Evolutionary conservation across 2,329 filamentous ascomycete species (phyloP), one percentile per base, ranked within the genome.

Genomic region (Aphanocladium album): DNA sequence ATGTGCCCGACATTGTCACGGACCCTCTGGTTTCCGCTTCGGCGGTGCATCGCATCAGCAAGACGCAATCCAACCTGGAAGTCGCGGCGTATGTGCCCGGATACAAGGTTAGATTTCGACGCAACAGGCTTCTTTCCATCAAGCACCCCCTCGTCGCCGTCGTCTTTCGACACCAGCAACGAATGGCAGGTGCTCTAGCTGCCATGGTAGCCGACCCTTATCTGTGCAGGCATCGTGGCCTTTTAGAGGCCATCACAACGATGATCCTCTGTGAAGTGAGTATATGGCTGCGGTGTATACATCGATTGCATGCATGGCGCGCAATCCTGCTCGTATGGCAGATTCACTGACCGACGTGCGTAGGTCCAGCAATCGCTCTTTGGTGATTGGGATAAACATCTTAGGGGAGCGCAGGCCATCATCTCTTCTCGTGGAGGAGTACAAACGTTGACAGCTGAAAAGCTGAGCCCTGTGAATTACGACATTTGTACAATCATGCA

Each of bases 331-430:
- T n/a, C n/a, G n/a, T n/a, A n/a, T n/a, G n/a, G n/a, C n/a, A n/a
- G n/a, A 9, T 6, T 57, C 3, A 16, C 33, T 56, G 25, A 46
- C 37, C n/a, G 23, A 2, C 12, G 17, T 5, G 53, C 53, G 3
- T 37, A 62, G 61, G 51, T 64, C 11, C 62, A 64, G 23, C 63
- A 65, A 23, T 65, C 62, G 14, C 47, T 58, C 14, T 65, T 63
- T 61, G 62, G 63, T 11, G 51, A 58, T 7, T 65, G 62, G 63
- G 39, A 50, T 3, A 54, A 50, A 2, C 61, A 64, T 57, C 59
- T 64, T n/a, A n/a, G n/a, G 2, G 63, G 61, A 3, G 63, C 63
- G 12, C 60, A 60, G 14, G 52, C 59, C 37, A 62, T 64, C 52
- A 63, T 64, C 14, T 27, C 61, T 3, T 33, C 60, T 1, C 52